A percentile compares a stretch with the other conserved stretches of the same genome.
Evolutionary conservation across 2,329 filamentous ascomycete genomes (phyloP).

Genomic region (Sporothrix humicola): DNA sequence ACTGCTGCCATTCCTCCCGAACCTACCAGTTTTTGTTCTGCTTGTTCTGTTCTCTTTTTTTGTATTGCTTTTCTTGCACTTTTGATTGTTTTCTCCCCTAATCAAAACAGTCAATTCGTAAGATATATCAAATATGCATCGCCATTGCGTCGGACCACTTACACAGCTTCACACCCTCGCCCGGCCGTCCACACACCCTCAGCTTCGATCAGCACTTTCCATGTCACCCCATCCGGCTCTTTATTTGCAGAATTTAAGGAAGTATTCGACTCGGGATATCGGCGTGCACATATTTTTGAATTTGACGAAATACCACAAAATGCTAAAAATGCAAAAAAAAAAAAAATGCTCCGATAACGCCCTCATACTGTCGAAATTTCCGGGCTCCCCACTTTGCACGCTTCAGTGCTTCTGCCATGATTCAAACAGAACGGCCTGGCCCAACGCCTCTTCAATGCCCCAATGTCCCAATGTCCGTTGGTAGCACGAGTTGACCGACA

Average conservation of each 20-base stretch:
- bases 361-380: too few relatives aligned
- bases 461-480: not conserved
- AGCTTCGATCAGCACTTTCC: too few relatives aligned
- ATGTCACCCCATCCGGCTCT: not conserved
- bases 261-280: not conserved
- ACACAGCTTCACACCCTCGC: conserved; percentile 4
- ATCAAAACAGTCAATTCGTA: not conserved
- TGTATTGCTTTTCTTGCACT: not conserved
- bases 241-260: not conserved
- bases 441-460: not conserved
- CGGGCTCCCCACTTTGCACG: too few relatives aligned
- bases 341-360: not conserved
- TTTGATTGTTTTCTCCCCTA: not conserved
- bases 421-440: not conserved
- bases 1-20: not conserved
- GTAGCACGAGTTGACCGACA: too few relatives aligned
- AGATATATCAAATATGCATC: not conserved
- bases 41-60: not conserved
- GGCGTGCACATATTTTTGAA: too few relatives aligned
- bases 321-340: too few relatives aligned
- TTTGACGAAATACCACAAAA: too few relatives aligned
- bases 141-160: conserved; percentile 15
- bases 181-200: conserved; percentile 16
- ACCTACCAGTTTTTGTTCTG: not conserved
- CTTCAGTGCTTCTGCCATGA: not conserved